Conservation (phyloP, 2,329 filamentous ascomycete species). For the Mycogone perniciosa region DNA sequence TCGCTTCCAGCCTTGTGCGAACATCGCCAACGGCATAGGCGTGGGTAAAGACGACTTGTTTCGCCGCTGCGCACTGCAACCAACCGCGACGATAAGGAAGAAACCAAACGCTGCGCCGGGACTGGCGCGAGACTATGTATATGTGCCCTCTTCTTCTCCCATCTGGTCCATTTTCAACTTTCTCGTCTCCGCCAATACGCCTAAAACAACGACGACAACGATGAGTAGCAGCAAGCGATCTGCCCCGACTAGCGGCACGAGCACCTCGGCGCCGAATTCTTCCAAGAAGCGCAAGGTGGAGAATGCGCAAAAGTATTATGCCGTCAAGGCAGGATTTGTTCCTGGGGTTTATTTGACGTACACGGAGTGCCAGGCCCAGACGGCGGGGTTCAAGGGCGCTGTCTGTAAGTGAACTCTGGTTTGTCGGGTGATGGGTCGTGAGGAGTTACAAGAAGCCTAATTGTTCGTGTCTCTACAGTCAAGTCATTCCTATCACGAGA, state of each 20-base stretch:
- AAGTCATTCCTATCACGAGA: constrained; percentile 69
- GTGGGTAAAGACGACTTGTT: constrained; percentile 5
- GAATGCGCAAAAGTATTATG: constrained; percentile 53
- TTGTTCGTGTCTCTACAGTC: constrained; percentile 41
- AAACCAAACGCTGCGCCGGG: constrained; percentile 14
- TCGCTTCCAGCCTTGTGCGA: constrained; percentile 20
- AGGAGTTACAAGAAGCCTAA: background rate
- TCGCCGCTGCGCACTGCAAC: constrained; percentile 1
- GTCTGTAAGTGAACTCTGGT: constrained; percentile 50
- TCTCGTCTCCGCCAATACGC: constrained; percentile 9
- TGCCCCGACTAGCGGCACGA: constrained; percentile 16
- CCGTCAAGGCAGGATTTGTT: constrained; percentile 48
- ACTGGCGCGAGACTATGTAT: constrained; percentile 17
- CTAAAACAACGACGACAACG: constrained; percentile 10
- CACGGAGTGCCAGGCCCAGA: constrained; percentile 56
- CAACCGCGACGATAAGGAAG: constrained; percentile 1
- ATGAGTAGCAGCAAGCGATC: constrained; percentile 25
- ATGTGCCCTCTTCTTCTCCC: background rate
- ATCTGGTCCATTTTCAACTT: constrained; percentile 21
- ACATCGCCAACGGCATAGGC: constrained; percentile 17
- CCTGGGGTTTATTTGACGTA: constrained; percentile 59
- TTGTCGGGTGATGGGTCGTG: background rate
- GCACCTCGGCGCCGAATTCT: constrained; percentile 13
- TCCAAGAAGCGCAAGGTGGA: constrained; percentile 46
- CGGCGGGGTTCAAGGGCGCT: constrained; percentile 55